These are phyloP conservation scores for Aspergillus homomorphus DNA, from an alignment of 495 filamentous ascomycete species.

Conservation along the genomic window DNA sequence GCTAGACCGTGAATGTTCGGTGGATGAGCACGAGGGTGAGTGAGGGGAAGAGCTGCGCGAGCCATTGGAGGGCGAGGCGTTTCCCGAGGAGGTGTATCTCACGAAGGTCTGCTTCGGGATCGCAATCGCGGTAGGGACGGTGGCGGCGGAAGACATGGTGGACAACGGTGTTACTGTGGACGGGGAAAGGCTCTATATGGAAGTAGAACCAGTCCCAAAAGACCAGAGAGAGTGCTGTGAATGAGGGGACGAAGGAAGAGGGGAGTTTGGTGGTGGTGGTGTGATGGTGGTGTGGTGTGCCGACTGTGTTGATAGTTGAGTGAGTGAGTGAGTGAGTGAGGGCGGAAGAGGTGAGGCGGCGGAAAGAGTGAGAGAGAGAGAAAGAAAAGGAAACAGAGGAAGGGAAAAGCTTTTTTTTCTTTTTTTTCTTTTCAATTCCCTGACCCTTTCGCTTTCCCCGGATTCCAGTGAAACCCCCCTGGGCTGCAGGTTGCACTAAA, in stretches of 20 bases:
- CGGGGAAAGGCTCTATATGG: slow-evolving; percentile 35
- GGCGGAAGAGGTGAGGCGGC: background rate
- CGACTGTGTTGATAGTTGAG: background rate
- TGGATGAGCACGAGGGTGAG: slow-evolving; percentile 35
- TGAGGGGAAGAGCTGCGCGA: slow-evolving; percentile 39
- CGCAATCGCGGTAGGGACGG: slow-evolving; percentile 19
- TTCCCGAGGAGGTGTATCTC: slow-evolving; percentile 26
- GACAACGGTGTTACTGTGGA: slow-evolving; percentile 14
- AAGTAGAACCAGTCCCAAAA: slow-evolving; percentile 16
- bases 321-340: background rate
- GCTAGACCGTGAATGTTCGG: slow-evolving; percentile 41
- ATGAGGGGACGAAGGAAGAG: background rate
- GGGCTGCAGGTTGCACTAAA: slow-evolving; percentile 14
- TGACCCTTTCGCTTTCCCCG: slow-evolving; percentile 27
- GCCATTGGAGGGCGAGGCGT: slow-evolving; percentile 21
- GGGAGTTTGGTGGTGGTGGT: background rate
- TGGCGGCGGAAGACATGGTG: slow-evolving; percentile 36
- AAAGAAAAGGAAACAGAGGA: slow-evolving; percentile 17
- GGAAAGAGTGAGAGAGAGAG: slow-evolving; percentile 6
- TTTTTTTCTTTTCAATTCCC: slow-evolving; percentile 19
- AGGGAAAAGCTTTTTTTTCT: slow-evolving; percentile 21
- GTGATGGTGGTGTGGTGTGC: background rate
- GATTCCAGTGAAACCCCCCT: slow-evolving; percentile 29
- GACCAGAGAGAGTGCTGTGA: background rate
- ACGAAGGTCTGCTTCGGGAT: slow-evolving; percentile 26